Conservation (phyloP, 2,329 filamentous ascomycete genomes). For the Exserohilum rostratum region DNA sequence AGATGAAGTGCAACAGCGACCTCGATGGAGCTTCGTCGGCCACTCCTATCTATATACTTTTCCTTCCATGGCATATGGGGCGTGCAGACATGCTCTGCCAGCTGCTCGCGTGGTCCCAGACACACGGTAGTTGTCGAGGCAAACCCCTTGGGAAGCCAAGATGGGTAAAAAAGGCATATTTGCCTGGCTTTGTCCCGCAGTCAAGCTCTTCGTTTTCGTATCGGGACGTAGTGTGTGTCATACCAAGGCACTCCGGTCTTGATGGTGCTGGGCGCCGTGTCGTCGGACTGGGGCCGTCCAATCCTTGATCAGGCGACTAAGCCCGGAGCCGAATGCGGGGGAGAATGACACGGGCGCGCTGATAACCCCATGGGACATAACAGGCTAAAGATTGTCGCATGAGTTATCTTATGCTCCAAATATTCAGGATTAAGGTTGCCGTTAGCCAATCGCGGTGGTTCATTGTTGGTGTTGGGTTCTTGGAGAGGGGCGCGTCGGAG, state of each 20-base stretch:
- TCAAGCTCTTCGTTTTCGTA: slow-evolving; percentile 3
- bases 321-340: slow-evolving; percentile 7
- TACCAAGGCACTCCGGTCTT: slow-evolving; percentile 6
- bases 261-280: not conserved
- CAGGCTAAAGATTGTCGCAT: slow-evolving; percentile 9
- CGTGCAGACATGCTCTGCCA: not conserved
- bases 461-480: not conserved
- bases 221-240: not conserved
- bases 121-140: not conserved
- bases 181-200: slow-evolving; percentile 12
- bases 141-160: slow-evolving; percentile 10
- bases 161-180: slow-evolving; percentile 13
- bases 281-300: not conserved
- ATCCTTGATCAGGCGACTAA: not conserved
- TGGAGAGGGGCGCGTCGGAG: not conserved
- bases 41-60: not conserved
- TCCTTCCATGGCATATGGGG: not conserved
- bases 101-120: not conserved
- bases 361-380: slow-evolving; percentile 9
- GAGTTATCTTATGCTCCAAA: not conserved
- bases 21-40: not conserved
- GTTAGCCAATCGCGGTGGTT: not conserved
- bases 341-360: not conserved
- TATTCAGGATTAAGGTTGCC: not conserved
- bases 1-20: not conserved